Evolutionary conservation across 176 grass and related monocot species (phyloP).

Genomic region (Leersia perrieri): DNA sequence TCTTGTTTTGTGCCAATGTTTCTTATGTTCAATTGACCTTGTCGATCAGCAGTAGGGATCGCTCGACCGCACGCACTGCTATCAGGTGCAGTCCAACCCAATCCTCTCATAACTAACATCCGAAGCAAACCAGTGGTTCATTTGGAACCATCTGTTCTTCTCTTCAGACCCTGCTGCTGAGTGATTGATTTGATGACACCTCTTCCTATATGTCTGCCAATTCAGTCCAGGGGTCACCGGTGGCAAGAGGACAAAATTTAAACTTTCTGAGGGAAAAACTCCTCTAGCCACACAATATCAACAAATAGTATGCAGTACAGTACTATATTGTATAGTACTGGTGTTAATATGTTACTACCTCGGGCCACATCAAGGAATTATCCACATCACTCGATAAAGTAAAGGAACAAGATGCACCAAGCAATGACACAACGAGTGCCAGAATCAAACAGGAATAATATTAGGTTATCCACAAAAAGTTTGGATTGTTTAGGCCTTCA

Average conservation of each 20-base stretch:
- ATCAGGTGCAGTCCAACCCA: background rate
- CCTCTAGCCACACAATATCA: background rate
- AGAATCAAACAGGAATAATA: constrained; percentile 26
- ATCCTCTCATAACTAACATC: background rate
- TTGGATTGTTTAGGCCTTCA: constrained; percentile 24
- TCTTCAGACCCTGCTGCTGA: background rate
- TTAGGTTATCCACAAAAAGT: constrained; percentile 14
- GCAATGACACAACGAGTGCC: background rate
- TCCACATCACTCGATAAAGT: constrained; percentile 5
- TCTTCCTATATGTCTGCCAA: background rate
- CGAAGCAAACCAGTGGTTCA: background rate
- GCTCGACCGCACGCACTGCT: background rate
- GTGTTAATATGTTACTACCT: background rate
- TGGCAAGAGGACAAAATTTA: background rate
- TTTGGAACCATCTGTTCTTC: background rate
- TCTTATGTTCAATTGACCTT: background rate
- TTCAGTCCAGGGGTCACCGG: background rate
- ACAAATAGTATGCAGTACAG: background rate
- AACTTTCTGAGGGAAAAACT: background rate
- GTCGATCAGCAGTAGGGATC: background rate
- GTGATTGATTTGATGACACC: background rate
- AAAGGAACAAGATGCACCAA: background rate
- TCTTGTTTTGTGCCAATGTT: background rate
- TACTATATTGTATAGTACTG: background rate
- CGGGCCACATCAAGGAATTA: background rate